Conservation (phyloP, 1,139 yeast genomes). For the Diutina neorugosa region DNA sequence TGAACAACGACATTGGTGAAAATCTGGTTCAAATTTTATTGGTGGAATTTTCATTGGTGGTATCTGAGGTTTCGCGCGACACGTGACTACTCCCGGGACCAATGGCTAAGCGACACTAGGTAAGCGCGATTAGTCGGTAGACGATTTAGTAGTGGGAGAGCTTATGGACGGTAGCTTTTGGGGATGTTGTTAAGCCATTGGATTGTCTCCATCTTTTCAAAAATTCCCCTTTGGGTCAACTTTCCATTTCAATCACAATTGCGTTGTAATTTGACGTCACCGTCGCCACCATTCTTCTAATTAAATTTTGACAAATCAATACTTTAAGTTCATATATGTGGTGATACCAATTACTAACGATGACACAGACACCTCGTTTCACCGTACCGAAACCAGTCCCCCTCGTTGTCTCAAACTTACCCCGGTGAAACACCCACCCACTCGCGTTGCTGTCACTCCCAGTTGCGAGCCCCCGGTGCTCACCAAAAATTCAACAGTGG, state of each 20-base stretch:
- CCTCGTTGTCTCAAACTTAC: background rate
- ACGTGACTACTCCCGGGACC: background rate
- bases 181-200: no score
- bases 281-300: no score
- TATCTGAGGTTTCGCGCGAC: background rate
- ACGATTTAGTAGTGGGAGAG: no score
- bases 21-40: conserved; percentile 1
- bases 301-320: no score
- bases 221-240: no score
- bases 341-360: no score
- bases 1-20: conserved; percentile 38
- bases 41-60: background rate
- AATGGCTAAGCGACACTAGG: background rate
- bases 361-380: background rate
- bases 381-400: background rate
- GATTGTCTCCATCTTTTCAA: no score
- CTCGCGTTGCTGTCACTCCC: background rate
- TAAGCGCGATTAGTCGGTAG: background rate
- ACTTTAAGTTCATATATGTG: no score
- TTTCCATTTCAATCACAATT: no score
- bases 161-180: no score
- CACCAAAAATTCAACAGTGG: background rate
- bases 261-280: no score
- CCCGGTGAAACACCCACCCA: background rate
- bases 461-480: conserved; percentile 1